Base-by-base conservation (phyloP, 305 asterid genomes). In the Fraxinus floribunda region DNA sequence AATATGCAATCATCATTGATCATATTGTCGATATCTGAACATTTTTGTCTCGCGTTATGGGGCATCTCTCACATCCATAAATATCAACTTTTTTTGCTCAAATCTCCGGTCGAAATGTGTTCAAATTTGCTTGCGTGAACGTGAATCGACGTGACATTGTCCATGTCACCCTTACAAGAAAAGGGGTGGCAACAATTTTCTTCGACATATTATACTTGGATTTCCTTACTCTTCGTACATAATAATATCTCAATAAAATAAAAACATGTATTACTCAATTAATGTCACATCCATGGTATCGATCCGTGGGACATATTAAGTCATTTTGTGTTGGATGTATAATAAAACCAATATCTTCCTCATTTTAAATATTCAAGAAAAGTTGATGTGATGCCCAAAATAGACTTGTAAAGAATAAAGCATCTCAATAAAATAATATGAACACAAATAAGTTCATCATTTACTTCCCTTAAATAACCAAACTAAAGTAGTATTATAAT, bases 401-500 rank as follows among this genome's bases (percentile, higher is more conserved):
- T 74, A 35, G 79, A 83, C 0, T n/a, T 55, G 66, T 1, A n/a
- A n/a, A 55, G 79, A 78, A 74, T 83, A 78, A 75, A 73, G 82
- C 84, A 79, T 81, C 83, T 75, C 78, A 49, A 70, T 30, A 80
- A 60, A 87, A 80, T 79, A 84, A 84, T 78, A 79, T 79, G 76
- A 79, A 83, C 85, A 62, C 85, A 84, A 84, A 78, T 86, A 89
- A 89, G 85, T 82, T 85, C 84, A 91, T 91, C 89, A 89, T 91
- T 88, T 76, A 75, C 70, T 88, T 84, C 86, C 94, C 89, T 85
- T 72, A 90, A 90, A 85, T 78, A 86, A 82, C 88, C 81, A 88
- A 81, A 84, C 85, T 70, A 84, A 82, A 86, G 84, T 72, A 34
- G 57, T 78, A 44, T 81, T 34, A 78, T 75, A 18, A 76, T 80